These are phyloP conservation scores for Eucalyptus curtisii DNA, from an alignment of 345 rosid genomes.

Conservation along the genomic window DNA sequence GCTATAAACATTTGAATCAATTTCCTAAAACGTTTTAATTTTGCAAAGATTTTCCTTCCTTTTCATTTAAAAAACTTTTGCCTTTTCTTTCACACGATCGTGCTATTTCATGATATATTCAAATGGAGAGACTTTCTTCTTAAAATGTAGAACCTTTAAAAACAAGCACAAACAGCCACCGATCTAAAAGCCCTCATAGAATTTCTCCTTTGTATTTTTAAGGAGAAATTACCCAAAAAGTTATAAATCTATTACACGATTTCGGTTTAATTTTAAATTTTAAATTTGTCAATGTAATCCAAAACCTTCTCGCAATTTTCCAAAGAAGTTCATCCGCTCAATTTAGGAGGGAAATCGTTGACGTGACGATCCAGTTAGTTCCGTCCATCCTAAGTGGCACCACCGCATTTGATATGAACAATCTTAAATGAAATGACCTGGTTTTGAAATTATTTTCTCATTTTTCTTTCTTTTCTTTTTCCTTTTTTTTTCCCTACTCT, in stretches of 20 bases:
- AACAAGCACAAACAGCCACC: not conserved
- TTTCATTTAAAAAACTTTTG: not conserved
- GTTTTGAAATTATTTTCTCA: not conserved
- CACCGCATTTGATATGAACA: not conserved
- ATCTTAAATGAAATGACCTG: not conserved
- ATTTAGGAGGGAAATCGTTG: not conserved
- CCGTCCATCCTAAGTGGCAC: not conserved
- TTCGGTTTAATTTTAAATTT: not conserved
- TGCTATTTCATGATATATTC: not conserved
- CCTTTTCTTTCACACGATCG: not conserved
- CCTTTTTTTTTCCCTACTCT: not conserved
- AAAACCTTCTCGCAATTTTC: accelerated
- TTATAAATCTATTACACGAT: not conserved
- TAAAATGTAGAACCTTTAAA: not conserved
- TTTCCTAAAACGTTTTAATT: not conserved
- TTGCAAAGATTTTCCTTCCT: not conserved
- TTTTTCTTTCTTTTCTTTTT: not conserved
- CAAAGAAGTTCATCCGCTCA: not conserved
- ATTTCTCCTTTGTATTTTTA: not conserved
- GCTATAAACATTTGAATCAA: not conserved
- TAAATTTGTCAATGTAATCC: not conserved
- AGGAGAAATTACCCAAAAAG: not conserved
- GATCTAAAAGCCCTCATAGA: not conserved
- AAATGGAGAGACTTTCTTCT: not conserved
- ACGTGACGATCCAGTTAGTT: accelerated